Evolutionary conservation across 352 stramenopile genomes (phyloP).

Genomic region (Pythium phragmiticola): DNA sequence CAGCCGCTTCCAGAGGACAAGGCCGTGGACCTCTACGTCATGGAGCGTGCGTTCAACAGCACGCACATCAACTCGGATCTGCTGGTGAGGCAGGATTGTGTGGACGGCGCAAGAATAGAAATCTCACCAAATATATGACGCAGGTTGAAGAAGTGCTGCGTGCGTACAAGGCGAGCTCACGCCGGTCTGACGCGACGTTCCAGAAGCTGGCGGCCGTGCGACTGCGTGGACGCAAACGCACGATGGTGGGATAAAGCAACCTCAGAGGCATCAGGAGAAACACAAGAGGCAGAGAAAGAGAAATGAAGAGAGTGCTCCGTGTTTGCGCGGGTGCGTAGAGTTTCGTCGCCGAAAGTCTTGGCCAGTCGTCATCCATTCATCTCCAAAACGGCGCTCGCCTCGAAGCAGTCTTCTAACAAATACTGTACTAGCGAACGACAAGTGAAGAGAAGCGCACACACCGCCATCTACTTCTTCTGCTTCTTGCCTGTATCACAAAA

Average conservation of each 20-base stretch:
- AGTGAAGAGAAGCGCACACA: not conserved
- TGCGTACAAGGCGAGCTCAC: conserved; percentile 83
- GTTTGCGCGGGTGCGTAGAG: conserved; percentile 6
- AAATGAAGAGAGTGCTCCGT: conserved; percentile 4
- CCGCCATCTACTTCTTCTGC: conserved; percentile 49
- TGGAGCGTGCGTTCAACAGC: conserved; percentile 91
- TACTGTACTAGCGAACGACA: conserved; percentile 23
- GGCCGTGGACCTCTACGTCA: conserved; percentile 92
- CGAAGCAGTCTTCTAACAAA: conserved; percentile 31
- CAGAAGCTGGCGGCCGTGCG: conserved; percentile 88
- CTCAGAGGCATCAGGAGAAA: not conserved
- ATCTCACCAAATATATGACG: not conserved
- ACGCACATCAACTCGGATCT: conserved; percentile 87
- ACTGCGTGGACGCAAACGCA: conserved; percentile 87
- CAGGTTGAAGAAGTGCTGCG: conserved; percentile 82
- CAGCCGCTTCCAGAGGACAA: conserved; percentile 89
- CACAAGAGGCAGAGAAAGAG: not conserved
- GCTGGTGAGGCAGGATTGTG: conserved; percentile 37
- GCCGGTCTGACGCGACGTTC: conserved; percentile 74
- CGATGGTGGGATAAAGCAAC: conserved; percentile 82
- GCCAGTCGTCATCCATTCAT: not conserved
- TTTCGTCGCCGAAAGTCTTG: conserved; percentile 2
- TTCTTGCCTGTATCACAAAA: conserved; percentile 47
- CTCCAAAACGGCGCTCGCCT: not conserved
- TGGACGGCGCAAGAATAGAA: not conserved